Percentiles rank a stretch among this genome's conserved stretches.
Evolutionary conservation across 2,329 filamentous ascomycete species (phyloP).

Genomic region (Trichoderma sp.): DNA sequence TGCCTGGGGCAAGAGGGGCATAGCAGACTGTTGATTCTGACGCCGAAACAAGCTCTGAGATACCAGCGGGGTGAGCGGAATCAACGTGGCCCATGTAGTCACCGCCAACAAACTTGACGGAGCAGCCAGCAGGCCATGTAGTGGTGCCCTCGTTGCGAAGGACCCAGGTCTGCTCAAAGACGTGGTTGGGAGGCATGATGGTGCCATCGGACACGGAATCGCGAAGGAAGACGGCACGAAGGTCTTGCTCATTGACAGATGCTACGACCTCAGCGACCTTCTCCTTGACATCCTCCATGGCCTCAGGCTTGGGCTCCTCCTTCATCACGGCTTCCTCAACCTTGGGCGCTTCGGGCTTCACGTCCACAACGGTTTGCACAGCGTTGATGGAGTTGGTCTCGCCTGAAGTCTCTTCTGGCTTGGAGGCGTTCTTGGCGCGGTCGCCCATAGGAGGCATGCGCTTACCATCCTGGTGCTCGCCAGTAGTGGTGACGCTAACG

Average conservation of each 20-base stretch:
- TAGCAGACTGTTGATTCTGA: constrained; percentile 81
- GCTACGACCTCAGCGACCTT: constrained; percentile 28
- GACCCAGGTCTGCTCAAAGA: constrained; percentile 90
- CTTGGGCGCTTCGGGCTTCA: constrained; percentile 61
- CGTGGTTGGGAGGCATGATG: constrained; percentile 67
- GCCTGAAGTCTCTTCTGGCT: constrained; percentile 53
- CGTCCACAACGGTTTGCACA: constrained; percentile 74
- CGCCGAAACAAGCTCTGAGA: constrained; percentile 74
- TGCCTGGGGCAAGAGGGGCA: constrained; percentile 69
- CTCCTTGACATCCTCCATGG: constrained; percentile 33
- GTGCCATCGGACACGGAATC: constrained; percentile 83
- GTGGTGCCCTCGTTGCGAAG: constrained; percentile 80
- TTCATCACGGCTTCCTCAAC: constrained; percentile 41
- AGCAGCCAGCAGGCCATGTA: constrained; percentile 86
- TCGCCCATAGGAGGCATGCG: constrained; percentile 75
- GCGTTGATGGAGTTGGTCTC: constrained; percentile 53
- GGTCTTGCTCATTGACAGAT: constrained; percentile 40
- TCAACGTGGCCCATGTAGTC: constrained; percentile 96
- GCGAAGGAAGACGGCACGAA: constrained; percentile 68
- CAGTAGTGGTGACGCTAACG: constrained; percentile 82
- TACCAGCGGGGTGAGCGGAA: constrained; percentile 75
- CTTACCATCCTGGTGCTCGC: constrained; percentile 72
- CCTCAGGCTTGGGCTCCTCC: constrained; percentile 7
- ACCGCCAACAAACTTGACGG: constrained; percentile 87
- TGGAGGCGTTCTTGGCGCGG: constrained; percentile 47